Percentiles rank a stretch among this genome's conserved stretches.
Conservation (phyloP, 2,329 filamentous ascomycete genomes). For the Aureobasidium leucospermi region DNA sequence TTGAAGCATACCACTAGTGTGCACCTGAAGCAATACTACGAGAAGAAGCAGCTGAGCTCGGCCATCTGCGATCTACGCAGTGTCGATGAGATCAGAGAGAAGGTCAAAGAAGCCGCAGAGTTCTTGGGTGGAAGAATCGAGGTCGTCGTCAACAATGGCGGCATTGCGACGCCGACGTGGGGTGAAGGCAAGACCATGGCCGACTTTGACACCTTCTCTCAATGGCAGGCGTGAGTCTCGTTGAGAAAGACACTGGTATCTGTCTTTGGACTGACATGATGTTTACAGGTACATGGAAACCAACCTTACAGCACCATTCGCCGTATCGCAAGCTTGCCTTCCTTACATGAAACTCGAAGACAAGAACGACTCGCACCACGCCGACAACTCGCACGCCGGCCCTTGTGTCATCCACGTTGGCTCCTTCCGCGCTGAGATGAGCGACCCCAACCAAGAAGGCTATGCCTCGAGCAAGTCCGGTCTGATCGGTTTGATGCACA, state of each 20-base stretch:
- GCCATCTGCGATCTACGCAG: constrained; percentile 27
- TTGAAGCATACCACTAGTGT: constrained; percentile 28
- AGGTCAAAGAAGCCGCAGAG: constrained; percentile 24
- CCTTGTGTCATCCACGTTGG: constrained; percentile 40
- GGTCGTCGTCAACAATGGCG: constrained; percentile 37
- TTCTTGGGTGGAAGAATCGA: constrained; percentile 30
- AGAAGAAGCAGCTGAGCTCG: constrained; percentile 16
- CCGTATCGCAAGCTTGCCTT: constrained; percentile 23
- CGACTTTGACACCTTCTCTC: constrained; percentile 26
- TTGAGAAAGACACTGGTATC: neutral
- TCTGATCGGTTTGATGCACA: constrained; percentile 41
- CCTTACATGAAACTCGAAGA: constrained; percentile 23
- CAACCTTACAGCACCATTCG: constrained; percentile 32
- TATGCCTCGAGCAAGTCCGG: constrained; percentile 45
- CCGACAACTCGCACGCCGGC: constrained; percentile 19
- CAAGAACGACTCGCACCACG: constrained; percentile 15
- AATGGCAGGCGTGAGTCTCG: constrained; percentile 27
- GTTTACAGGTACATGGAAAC: constrained; percentile 29
- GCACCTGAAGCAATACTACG: constrained; percentile 23
- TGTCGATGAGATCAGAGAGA: constrained; percentile 25
- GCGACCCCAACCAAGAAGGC: constrained; percentile 42
- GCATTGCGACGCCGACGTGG: constrained; percentile 28
- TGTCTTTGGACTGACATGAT: neutral
- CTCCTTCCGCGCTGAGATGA: constrained; percentile 42
- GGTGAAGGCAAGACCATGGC: constrained; percentile 26